Evolutionary conservation across 1,284 basidiomycete species (phyloP).

Genomic region (Ceratobasidium sp.): DNA sequence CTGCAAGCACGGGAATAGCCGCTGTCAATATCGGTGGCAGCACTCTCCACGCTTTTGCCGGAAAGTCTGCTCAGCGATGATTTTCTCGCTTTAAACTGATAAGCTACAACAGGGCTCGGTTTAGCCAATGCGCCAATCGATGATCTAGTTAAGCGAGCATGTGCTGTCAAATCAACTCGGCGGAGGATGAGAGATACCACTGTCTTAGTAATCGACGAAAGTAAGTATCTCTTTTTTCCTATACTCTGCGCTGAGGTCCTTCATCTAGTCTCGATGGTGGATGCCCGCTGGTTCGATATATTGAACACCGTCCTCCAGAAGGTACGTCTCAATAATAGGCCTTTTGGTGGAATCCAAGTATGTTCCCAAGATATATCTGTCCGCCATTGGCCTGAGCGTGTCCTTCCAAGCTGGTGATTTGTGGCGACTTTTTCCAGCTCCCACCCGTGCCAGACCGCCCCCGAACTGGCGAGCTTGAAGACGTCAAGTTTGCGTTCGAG

Average conservation of each 20-base stretch:
- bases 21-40: constrained; percentile 64
- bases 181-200: constrained; percentile 69
- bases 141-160: constrained; percentile 73
- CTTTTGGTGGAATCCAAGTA: constrained; percentile 95
- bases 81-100: not conserved
- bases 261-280: constrained; percentile 90
- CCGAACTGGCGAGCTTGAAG: constrained; percentile 50
- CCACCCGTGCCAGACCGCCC: constrained; percentile 76
- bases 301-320: constrained; percentile 69
- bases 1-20: constrained; percentile 66
- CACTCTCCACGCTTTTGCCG: constrained; percentile 65
- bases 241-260: not conserved
- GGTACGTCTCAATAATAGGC: constrained; percentile 66
- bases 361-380: constrained; percentile 36
- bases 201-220: constrained; percentile 93
- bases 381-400: constrained; percentile 41
- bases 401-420: constrained; percentile 72
- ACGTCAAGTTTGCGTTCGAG: constrained; percentile 77
- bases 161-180: constrained; percentile 62
- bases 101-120: constrained; percentile 58
- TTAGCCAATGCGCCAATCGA: constrained; percentile 73
- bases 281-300: constrained; percentile 91
- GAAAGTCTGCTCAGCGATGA: constrained; percentile 46
- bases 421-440: constrained; percentile 92
- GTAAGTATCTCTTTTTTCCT: constrained; percentile 55